Base-by-base conservation (phyloP, 768 basidiomycete species). In the Gymnopilus junonius region DNA sequence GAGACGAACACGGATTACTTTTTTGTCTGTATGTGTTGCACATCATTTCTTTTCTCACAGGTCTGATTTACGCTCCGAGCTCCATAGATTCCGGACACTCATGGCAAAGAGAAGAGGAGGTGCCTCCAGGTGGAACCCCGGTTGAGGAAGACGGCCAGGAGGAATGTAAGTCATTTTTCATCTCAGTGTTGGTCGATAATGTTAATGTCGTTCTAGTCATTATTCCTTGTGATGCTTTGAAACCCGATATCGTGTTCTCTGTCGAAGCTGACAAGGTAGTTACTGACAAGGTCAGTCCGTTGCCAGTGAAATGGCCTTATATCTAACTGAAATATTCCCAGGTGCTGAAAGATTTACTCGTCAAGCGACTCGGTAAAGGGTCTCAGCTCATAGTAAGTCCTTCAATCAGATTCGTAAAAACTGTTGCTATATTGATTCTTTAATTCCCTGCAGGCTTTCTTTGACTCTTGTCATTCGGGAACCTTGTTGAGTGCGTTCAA, bases 31-130 rank as follows among this genome's bases (percentile, higher is more conserved):
- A 51, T 1, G 65, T 35, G 10, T 21, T 34, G 3, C 6, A 48
- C 25, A 25, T 25, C 6, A 43, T 23, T 25, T 20, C 23, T 20
- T 2, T 31, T 34, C 20, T n/a, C 20, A 2, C 14, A 17, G 20
- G 14, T 34, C 14, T 48, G 3, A 29, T 7, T 39, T 1, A 23
- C 23, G 4, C 17, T 20, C 21, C 23, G 23, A 31, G 11, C 8
- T 12, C 12, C 17, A 20, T 34, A 69, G 68, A 65, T 32, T 60
- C 65, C 12, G 65, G 68, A 2, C 68, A 69, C 48, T 66, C 65
- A 1, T 39, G 3, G 10, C 68, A 66, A 31, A 17, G 58, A 15
- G 29, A 42, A 5, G 58, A 59, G n/a, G 7, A 7, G 1, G 42
- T 39, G 10, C 50, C 42, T 1, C 4, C 14, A 8, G 37, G 25